Base-by-base conservation (phyloP, 73 alveolate species). In the Breviolum minutum region DNA sequence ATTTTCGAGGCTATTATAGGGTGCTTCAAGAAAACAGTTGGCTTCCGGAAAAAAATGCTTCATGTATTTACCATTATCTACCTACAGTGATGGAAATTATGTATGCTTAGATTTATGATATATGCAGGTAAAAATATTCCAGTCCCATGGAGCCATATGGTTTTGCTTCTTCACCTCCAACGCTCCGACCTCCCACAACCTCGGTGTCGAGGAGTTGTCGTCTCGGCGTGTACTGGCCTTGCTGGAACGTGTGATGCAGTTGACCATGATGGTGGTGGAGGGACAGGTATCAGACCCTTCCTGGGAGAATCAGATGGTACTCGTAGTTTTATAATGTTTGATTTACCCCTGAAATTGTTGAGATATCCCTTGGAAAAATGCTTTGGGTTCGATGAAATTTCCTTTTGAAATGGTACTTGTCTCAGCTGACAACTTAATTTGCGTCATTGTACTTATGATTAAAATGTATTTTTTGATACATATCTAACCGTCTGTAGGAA, bases 181-280 rank as follows among this genome's bases (percentile, higher is more conserved):
- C n/a, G n/a, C n/a, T n/a, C n/a, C 77, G 17, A 68, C 77, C 24
- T 68, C 24, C 74, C 63, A 29, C 14, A 7, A 8, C 63, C 63
- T 5, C 63, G 86, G 22, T 7, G 26, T 9, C 32, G 8, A 86
- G 94, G 94, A 86, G 94, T 63, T 86, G 29, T 63, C 94, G 13
- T 86, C 94, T 16, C 94, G 94, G 29, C 77, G 94, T 1, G 94
- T 86, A 14, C 30, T 86, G 81, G 27, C 80, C 63, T 19, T 86
- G 77, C 27, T 86, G 94, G 94, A 86, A n/a, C 94, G 94, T 7
- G 79, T 86, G 30, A 86, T 86, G 81, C 94, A 86, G 94, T 79
- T 86, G 64, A 86, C 94, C 94, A 86, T 63, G 60, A 86, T 79
- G 74, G 64, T 86, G 66, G 94, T 86, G 27, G 94, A 86, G 94